Conservation (phyloP, 768 basidiomycete species). For the Hericium coralloides region DNA sequence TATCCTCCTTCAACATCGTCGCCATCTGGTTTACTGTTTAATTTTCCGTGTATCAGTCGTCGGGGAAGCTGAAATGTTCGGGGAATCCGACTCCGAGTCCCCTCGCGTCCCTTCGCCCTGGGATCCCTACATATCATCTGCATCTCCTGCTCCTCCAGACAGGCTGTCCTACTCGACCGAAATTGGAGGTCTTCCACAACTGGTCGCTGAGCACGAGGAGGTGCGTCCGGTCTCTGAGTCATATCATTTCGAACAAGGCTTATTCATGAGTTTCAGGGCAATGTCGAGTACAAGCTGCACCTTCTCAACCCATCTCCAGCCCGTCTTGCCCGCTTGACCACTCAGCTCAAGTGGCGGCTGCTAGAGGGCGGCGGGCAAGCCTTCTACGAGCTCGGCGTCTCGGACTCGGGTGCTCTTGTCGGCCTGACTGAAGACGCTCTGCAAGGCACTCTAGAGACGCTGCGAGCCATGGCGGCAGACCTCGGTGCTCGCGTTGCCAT, state of each 20-base stretch:
- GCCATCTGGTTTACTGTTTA: not conserved
- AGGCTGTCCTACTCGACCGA: conserved; percentile 19
- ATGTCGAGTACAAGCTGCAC: conserved; percentile 92
- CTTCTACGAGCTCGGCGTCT: conserved; percentile 53
- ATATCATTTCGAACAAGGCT: not conserved
- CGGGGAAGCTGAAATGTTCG: conserved; percentile 46
- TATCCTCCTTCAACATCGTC: conserved; percentile 1
- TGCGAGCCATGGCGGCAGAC: conserved; percentile 91
- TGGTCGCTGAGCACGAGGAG: conserved; percentile 71
- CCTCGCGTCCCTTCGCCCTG: conserved; percentile 75
- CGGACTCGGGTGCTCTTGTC: conserved; percentile 81
- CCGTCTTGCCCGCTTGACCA: conserved; percentile 78
- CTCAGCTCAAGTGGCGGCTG: conserved; percentile 90
- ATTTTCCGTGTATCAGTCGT: not conserved
- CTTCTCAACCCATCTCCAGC: conserved; percentile 68
- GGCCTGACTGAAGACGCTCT: conserved; percentile 70
- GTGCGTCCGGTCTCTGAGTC: conserved; percentile 20
- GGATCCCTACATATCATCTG: conserved; percentile 58
- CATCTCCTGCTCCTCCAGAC: conserved; percentile 32
- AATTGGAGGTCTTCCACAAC: conserved; percentile 40
- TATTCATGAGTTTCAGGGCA: conserved; percentile 40
- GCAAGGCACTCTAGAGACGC: conserved; percentile 73
- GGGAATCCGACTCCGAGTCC: conserved; percentile 75
- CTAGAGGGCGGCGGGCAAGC: conserved; percentile 48
- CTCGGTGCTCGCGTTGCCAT: conserved; percentile 89